Evolutionary conservation across 495 filamentous ascomycete genomes (phyloP).

Genomic region (Lasiosphaeris hirsuta): DNA sequence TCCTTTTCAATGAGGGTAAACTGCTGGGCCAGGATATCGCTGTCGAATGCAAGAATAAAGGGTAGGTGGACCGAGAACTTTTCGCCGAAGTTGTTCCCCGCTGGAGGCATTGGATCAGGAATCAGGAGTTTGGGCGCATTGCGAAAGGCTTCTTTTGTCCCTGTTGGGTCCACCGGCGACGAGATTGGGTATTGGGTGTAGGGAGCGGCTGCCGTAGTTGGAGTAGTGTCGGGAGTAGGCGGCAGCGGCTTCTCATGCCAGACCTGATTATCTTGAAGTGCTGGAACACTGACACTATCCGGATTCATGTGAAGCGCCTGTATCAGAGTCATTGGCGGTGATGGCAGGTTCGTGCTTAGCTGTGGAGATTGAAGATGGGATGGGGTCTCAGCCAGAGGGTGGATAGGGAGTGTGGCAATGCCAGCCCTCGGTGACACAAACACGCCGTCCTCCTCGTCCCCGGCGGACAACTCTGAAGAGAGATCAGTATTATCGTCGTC

Average conservation of each 20-base stretch:
- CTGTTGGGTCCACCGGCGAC: constrained; percentile 36
- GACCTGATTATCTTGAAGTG: constrained; percentile 39
- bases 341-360: constrained; percentile 56
- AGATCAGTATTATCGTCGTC: constrained; percentile 69
- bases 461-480: constrained; percentile 73
- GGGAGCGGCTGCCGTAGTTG: constrained; percentile 35
- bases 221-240: constrained; percentile 52
- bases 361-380: constrained; percentile 7
- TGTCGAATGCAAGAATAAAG: constrained; percentile 89
- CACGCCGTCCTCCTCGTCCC: constrained; percentile 41
- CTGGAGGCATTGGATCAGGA: constrained; percentile 22
- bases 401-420: constrained; percentile 52
- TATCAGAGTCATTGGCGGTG: constrained; percentile 72
- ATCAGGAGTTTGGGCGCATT: constrained; percentile 33
- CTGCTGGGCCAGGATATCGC: constrained; percentile 85
- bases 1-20: constrained; percentile 96
- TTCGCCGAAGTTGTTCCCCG: constrained; percentile 4
- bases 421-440: constrained; percentile 33
- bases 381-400: constrained; percentile 53
- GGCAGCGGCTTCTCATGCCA: constrained; percentile 48
- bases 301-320: constrained; percentile 53
- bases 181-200: constrained; percentile 22
- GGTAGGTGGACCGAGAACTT: constrained; percentile 66
- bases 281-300: constrained; percentile 31
- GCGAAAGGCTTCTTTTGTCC: constrained; percentile 37